phyloP scores from a whole-genome alignment of 2,329 filamentous ascomycete species.

The Sclerotinia sclerotiorum region DNA sequence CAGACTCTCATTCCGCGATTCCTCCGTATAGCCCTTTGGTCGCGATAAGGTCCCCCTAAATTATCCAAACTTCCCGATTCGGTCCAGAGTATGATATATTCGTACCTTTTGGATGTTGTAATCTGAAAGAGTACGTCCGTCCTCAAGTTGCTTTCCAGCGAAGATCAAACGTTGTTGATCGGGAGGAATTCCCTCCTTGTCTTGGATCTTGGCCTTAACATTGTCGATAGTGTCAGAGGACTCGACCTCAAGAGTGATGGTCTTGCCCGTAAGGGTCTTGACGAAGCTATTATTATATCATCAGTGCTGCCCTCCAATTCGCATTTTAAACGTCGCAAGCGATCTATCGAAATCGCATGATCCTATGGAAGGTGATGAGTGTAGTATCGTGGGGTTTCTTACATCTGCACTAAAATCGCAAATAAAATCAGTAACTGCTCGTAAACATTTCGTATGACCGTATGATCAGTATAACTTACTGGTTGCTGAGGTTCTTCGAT shows the following conservation, averaged over 20 bases:
- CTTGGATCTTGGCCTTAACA: slow-evolving; percentile 99
- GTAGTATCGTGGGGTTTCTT: slow-evolving; percentile 48
- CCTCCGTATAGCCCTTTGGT: not conserved
- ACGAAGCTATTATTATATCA: slow-evolving; percentile 71
- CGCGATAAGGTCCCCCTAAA: not conserved
- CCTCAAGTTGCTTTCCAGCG: slow-evolving; percentile 98
- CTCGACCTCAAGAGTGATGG: slow-evolving; percentile 99
- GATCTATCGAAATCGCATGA: not conserved
- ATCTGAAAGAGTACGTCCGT: slow-evolving; percentile 93
- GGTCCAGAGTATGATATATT: not conserved
- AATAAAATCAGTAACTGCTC: slow-evolving; percentile 41
- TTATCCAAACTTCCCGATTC: not conserved
- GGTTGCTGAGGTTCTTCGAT: slow-evolving; percentile 44
- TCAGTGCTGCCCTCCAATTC: slow-evolving; percentile 30
- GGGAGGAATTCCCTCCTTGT: slow-evolving; percentile 98
- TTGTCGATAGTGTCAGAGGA: slow-evolving; percentile 99
- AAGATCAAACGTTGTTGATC: slow-evolving; percentile 99
- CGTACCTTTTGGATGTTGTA: slow-evolving; percentile 99
- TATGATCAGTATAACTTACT: slow-evolving; percentile 49
- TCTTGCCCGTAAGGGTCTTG: slow-evolving; percentile 99
- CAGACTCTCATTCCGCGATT: not conserved
- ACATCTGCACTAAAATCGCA: slow-evolving; percentile 78
- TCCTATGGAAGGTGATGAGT: slow-evolving; percentile 26
- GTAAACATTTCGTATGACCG: slow-evolving; percentile 13
- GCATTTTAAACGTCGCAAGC: too few species aligned